Percentiles rank a stretch among this genome's conserved stretches.
Evolutionary conservation across 441 rosid genomes (phyloP).

Genomic region (Euphorbia celastroides): DNA sequence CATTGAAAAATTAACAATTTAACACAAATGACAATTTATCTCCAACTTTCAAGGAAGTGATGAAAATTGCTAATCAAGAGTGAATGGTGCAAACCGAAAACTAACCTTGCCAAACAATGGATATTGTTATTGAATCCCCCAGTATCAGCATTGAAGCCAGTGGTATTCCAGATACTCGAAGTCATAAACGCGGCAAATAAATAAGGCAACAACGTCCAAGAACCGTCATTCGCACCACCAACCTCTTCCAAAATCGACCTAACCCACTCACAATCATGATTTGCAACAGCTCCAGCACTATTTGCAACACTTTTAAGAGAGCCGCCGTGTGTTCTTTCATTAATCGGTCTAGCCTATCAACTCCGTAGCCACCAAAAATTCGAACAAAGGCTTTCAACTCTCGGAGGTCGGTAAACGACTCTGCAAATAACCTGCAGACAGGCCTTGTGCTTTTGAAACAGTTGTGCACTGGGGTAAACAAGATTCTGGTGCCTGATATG

Average conservation of each 20-base stretch:
- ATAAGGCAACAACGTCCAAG: conserved; percentile 95
- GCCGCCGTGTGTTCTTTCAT: conserved; percentile 98
- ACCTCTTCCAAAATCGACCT: conserved; percentile 87
- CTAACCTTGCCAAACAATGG: conserved; percentile 89
- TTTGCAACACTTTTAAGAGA: conserved; percentile 86
- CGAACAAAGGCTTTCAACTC: conserved; percentile 86
- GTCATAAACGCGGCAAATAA: conserved; percentile 88
- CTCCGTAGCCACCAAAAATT: conserved; percentile 94
- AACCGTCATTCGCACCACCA: conserved; percentile 89
- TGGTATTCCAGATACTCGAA: conserved; percentile 78
- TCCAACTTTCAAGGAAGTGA: not conserved
- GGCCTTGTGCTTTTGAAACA: conserved; percentile 99
- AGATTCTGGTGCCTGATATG: conserved; percentile 87
- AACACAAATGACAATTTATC: not conserved
- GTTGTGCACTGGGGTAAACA: conserved; percentile 82
- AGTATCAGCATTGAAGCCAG: conserved; percentile 89
- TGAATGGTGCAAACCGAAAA: conserved; percentile 2
- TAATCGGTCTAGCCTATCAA: conserved; percentile 86
- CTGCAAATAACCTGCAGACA: conserved; percentile 98
- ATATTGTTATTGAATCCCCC: conserved; percentile 98
- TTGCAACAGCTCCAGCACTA: conserved; percentile 42
- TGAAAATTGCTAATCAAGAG: not conserved
- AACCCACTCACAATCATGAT: conserved; percentile 97
- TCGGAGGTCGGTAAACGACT: conserved; percentile 86
- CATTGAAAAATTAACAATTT: not conserved